Evolutionary conservation across 306 rosid species (phyloP), one percentile per base, ranked within the genome.

Genomic region (Luffa aegyptiaca): DNA sequence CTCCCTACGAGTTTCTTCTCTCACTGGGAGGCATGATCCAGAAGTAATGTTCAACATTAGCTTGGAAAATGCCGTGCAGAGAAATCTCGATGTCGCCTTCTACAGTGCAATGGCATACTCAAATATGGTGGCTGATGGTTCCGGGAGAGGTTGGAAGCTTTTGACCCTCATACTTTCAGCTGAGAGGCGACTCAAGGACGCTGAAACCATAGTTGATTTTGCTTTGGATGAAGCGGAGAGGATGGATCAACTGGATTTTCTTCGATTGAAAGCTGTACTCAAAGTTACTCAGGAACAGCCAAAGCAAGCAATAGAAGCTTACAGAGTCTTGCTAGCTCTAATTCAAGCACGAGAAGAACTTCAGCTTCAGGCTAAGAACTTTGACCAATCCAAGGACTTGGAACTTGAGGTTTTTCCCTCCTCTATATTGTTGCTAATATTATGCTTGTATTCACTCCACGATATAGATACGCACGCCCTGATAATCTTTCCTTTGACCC

Each of bases 251-350:
- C 87, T 93, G 81, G 90, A 87, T 82, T 89, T 93, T 88, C 89
- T 91, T 64, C 86, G 97, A 84, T 79, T 93, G 86, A 93, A 93
- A 85, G 97, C 97, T 31, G 88, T 89, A 18, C 93, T 95, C 73
- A 93, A 89, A 89, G 87, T 95, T 84, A 66, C 97, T 73, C 91
- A 83, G 86, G 85, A 91, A 84, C 90, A 84, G 76, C 99, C 99
- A 52, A 95, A 91, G 85, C 91, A 90, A 84, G 97, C 99, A 62
- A 87, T 93, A 81, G 99, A 95, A 86, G 93, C 93, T 77, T 93
- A 91, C 84, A 90, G 96, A 88, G 81, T 90, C 84, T 87, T 95
- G 89, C 87, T 95, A 44, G 86, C 99, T 69, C 76, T 87, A 78
- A 86, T 93, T 84, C 91, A 86, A 89, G 92, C 93, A 53, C 85